Evolutionary conservation across 805 yeast genomes (phyloP), one percentile per base, ranked within the genome.

Genomic region (Candida cerambycidarum): DNA sequence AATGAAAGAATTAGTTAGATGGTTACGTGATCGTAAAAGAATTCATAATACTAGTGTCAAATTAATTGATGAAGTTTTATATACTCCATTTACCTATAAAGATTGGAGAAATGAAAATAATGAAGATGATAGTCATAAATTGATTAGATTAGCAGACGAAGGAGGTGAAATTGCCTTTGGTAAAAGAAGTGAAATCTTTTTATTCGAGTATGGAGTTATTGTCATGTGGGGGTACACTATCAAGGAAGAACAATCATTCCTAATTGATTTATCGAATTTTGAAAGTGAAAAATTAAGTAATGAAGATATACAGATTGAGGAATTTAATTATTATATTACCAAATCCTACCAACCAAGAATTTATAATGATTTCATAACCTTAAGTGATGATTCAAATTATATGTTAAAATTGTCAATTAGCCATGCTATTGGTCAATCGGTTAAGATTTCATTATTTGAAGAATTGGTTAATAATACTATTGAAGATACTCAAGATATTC

Each of bases 151-250:
- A 29, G 96, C 89, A 46, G 96, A 88, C 55, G 96, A 90, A 60
- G 98, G 98, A 44, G 97, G 97, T 24, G 96, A 89, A 52, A 87
- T 92, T 39, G 92, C 89, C 54, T 82, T 92, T 37, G 89, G 90
- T 40, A 84, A 83, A 54, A 75, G 79, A 45, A 83, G 83, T 8
- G 98, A 90, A 58, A 71, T 89, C 7, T 93, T 90, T 57, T 71
- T 93, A 6, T 93, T 93, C 67, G 97, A 90, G 56, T 93, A 93
- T 62, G 99, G 99, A 15, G 99, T 93, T n/a, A 82, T 89, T 24
- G 96, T 93, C 1, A 67, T 93, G 70, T 93, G 99, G 99, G 99
- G 99, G 0, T 93, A 88, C 57, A 79, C 89, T 1, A 75, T 80
- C 41, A 76, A 80, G 41, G 98, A 93, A 62, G 99, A 93, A 59